phyloP scores from a whole-genome alignment of 495 filamentous ascomycete species.

The Penicillium lagena region DNA sequence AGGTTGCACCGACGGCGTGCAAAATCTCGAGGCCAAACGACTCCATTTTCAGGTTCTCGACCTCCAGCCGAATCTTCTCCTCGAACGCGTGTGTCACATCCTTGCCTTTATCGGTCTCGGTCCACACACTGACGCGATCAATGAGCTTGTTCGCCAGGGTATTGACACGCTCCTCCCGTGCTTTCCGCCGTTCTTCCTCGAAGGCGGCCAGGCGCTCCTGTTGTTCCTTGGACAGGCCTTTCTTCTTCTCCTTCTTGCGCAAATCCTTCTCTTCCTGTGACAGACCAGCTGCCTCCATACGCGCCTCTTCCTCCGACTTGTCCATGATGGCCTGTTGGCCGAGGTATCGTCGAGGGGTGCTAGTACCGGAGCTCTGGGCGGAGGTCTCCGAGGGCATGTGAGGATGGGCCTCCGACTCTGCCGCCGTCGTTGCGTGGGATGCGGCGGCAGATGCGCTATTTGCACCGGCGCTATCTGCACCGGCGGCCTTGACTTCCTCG shows the following conservation, averaged over 20 bases:
- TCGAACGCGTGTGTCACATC: conserved; percentile 87
- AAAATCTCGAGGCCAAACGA: conserved; percentile 96
- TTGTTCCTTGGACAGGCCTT: conserved; percentile 81
- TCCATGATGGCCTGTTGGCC: conserved; percentile 84
- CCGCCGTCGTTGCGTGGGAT: conserved; percentile 11
- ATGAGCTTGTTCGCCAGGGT: conserved; percentile 78
- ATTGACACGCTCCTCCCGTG: conserved; percentile 87
- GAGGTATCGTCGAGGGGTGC: conserved; percentile 60
- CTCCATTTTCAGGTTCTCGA: conserved; percentile 99
- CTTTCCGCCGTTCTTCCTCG: conserved; percentile 74
- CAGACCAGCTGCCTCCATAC: conserved; percentile 59
- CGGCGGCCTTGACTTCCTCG: conserved; percentile 30
- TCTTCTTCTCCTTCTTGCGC: conserved; percentile 81
- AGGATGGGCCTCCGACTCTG: conserved; percentile 12
- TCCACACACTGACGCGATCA: conserved; percentile 91
- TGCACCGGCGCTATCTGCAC: conserved; percentile 11
- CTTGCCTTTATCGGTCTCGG: conserved; percentile 83
- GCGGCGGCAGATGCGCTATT: conserved; percentile 20
- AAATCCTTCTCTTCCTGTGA: conserved; percentile 73
- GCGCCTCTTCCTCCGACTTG: conserved; percentile 78
- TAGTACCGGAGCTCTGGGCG: conserved; percentile 48
- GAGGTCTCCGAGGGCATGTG: conserved; percentile 16
- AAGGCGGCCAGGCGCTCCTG: conserved; percentile 81
- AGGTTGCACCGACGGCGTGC: conserved; percentile 87
- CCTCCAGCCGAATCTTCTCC: conserved; percentile 88